Evolutionary conservation across 1,284 basidiomycete genomes (phyloP).

Genomic region (Apiotrichum mycotoxinovorans): DNA sequence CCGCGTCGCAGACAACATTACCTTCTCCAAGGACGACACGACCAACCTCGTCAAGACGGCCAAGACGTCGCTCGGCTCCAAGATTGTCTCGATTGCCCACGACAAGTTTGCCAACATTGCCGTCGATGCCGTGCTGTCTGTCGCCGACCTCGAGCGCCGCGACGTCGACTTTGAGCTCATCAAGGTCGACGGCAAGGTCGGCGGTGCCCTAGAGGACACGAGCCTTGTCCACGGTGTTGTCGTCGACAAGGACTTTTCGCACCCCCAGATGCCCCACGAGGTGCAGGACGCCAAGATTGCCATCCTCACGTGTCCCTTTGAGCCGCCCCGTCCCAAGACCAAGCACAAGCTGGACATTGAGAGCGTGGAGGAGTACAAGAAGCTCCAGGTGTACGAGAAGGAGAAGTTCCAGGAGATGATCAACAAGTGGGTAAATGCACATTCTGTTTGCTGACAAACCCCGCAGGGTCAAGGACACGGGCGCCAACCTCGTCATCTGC

Average conservation of each 20-base stretch:
- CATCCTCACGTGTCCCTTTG: conserved; percentile 97
- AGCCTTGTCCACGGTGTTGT: conserved; percentile 78
- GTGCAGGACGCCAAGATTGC: conserved; percentile 88
- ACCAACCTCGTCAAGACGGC: conserved; percentile 88
- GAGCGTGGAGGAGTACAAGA: conserved; percentile 95
- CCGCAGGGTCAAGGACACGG: conserved; percentile 93
- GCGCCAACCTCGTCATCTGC: conserved; percentile 97
- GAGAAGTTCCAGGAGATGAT: conserved; percentile 98
- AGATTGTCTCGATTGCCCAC: conserved; percentile 97
- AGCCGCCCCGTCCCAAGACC: conserved; percentile 97
- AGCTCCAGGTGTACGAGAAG: conserved; percentile 90
- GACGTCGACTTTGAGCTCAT: conserved; percentile 98
- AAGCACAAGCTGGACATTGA: conserved; percentile 99
- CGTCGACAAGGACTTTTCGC: conserved; percentile 99
- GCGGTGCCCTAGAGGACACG: conserved; percentile 92
- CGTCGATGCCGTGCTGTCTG: conserved; percentile 90
- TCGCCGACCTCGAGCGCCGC: conserved; percentile 88
- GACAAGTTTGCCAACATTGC: conserved; percentile 95
- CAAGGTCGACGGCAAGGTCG: conserved; percentile 99
- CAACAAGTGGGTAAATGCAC: conserved; percentile 57
- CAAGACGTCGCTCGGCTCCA: conserved; percentile 92
- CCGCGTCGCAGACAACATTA: conserved; percentile 76
- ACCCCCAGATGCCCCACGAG: conserved; percentile 91
- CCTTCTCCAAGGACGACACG: conserved; percentile 77
- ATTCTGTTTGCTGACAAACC: neutral